phyloP scores from a whole-genome alignment of 495 filamentous ascomycete species.

The Emericellopsis terricola region DNA sequence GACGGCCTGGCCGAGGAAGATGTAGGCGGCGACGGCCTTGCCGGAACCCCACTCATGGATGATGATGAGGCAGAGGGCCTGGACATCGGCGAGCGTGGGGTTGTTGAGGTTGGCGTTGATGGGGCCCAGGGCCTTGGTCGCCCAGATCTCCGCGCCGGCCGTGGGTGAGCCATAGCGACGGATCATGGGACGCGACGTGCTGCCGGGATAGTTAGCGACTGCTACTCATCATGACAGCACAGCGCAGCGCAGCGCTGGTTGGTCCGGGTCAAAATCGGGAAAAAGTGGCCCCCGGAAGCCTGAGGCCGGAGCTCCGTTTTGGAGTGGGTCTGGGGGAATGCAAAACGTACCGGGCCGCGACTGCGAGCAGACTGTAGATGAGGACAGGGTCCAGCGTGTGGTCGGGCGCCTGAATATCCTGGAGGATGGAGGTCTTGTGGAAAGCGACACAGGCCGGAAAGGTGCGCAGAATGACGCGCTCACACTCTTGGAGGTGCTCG shows the following conservation, averaged over 20 bases:
- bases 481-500: conserved; percentile 28
- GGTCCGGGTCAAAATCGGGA: too few relatives aligned
- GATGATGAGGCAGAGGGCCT: conserved; percentile 30
- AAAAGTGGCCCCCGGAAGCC: too few relatives aligned
- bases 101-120: conserved; percentile 27
- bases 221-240: too few relatives aligned
- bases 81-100: conserved; percentile 30
- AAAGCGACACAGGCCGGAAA: conserved; percentile 33
- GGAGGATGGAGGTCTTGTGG: conserved; percentile 31
- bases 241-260: too few relatives aligned
- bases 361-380: conserved; percentile 28
- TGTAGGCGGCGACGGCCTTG: conserved; percentile 32
- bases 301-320: too few relatives aligned
- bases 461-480: conserved; percentile 29
- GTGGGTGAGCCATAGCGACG: conserved; percentile 28
- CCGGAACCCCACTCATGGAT: conserved; percentile 34
- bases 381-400: conserved; percentile 24
- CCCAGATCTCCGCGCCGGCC: conserved; percentile 28
- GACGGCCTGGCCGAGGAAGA: conserved; percentile 30
- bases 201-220: too few relatives aligned
- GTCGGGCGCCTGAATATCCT: conserved; percentile 31
- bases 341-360: conserved; percentile 24
- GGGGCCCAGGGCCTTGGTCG: conserved; percentile 25
- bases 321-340: too few relatives aligned
- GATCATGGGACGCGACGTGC: conserved; percentile 28